Evolutionary conservation across 2,329 filamentous ascomycete genomes (phyloP), one percentile per base, ranked within the genome.

Genomic region (Ascochyta fabae): DNA sequence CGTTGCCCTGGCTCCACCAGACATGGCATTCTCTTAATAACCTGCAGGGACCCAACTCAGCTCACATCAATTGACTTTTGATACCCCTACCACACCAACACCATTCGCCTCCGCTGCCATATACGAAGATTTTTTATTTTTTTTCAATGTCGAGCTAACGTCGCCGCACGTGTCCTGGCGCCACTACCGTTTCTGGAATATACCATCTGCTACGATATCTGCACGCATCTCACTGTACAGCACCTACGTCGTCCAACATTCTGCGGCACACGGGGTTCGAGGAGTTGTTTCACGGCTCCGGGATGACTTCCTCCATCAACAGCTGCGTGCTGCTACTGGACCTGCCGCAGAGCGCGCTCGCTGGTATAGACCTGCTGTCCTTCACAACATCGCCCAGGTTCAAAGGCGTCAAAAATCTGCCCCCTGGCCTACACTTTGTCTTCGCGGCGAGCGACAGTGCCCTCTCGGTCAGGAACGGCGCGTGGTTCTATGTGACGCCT

Each of bases 381-480:
- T 88, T 88, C 72, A 87, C 84, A 15, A 84, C 84, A 4, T 84
- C 85, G 10, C 77, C 83, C 10, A 81, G 83, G 48, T 88, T 88
- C 71, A 79, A 81, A 53, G 86, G 86, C 26, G 81, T 88, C 63
- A 85, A 83, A 59, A 80, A 84, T 60, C 65, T 88, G 4, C 83
- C 85, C 0, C 65, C 75, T 2, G 86, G 86, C 39, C 79, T 82
- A 67, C 86, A 88, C 67, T 87, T 88, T 61, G 72, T 86, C 16
- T 88, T 87, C 67, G 84, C 81, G 0, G 82, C 84, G 23, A 81
- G 82, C 19, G 85, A 83, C 51, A 79, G 80, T 45, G 83, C 81
- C 3, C 77, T 86, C 13, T 87, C 86, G 0, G 77, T 88, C 26
- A 80, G 86, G n/a, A 81, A 84, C 53, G 86, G 86, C 9, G 78